Conservation (phyloP, 116 monocot species). For the Cymodocea nodosa region DNA sequence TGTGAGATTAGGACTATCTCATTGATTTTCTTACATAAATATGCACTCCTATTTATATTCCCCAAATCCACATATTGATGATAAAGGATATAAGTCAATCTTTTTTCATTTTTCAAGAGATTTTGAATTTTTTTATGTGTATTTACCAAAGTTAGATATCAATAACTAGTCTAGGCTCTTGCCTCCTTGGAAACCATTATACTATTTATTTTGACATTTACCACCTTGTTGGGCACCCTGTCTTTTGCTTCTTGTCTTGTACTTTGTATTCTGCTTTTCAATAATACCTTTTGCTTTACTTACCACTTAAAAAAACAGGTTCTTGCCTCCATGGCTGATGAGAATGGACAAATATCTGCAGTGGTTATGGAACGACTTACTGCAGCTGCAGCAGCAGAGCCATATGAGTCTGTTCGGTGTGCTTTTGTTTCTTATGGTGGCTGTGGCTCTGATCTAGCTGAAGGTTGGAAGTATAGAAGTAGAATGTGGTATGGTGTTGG, state of each 20-base stretch:
- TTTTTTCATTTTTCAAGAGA: no score
- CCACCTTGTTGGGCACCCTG: no score
- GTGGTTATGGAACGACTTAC: conserved; percentile 89
- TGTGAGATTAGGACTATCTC: no score
- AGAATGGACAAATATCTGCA: conserved; percentile 95
- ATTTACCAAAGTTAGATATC: not conserved
- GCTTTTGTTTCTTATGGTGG: conserved; percentile 94
- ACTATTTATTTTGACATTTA: no score
- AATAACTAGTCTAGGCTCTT: not conserved
- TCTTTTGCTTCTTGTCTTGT: no score
- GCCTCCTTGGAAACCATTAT: no score
- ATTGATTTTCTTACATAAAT: no score
- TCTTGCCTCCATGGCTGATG: conserved; percentile 97
- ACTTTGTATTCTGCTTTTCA: no score
- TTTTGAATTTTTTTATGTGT: not conserved
- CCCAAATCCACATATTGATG: no score
- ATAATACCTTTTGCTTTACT: no score
- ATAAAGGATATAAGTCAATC: no score
- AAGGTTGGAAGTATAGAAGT: conserved; percentile 85
- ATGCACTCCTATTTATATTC: no score
- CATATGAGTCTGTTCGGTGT: conserved; percentile 90
- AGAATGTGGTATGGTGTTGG: conserved; percentile 97
- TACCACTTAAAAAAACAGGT: conserved; percentile 34
- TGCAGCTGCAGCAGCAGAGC: conserved; percentile 94
- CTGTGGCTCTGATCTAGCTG: conserved; percentile 59